A percentile compares a stretch with the other conserved stretches of the same genome.
Evolutionary conservation across 106 monocot species (phyloP).

Genomic region (Agapanthus africanus): DNA sequence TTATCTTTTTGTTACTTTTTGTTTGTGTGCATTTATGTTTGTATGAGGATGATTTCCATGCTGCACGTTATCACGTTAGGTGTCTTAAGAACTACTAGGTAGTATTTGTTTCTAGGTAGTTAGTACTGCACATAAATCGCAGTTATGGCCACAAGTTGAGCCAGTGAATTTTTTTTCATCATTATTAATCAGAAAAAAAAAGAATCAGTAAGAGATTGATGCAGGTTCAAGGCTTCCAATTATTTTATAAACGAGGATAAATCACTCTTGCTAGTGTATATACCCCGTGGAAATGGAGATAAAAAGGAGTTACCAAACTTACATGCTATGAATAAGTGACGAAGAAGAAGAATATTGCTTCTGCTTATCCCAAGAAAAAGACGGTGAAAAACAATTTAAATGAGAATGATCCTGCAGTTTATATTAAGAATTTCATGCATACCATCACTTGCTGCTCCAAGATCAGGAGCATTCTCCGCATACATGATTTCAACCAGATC

Average conservation of each 20-base stretch:
- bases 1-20: no score
- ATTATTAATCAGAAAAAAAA: no score
- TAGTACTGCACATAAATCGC: background rate
- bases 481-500: conserved; percentile 86
- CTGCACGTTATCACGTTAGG: no score
- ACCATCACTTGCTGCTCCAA: conserved; percentile 99
- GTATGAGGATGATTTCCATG: no score
- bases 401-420: background rate
- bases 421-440: conserved; percentile 11
- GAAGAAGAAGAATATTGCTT: background rate
- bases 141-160: background rate
- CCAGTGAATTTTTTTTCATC: background rate
- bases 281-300: background rate
- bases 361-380: background rate
- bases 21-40: no score
- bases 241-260: no score
- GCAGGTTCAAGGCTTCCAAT: no score
- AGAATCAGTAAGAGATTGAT: no score
- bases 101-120: no score
- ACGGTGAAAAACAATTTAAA: background rate
- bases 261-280: background rate
- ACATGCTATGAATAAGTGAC: background rate
- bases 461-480: conserved; percentile 77
- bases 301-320: background rate
- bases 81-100: no score